Base-by-base conservation (phyloP, 2,329 filamentous ascomycete genomes). In the Claviceps purpurea region DNA sequence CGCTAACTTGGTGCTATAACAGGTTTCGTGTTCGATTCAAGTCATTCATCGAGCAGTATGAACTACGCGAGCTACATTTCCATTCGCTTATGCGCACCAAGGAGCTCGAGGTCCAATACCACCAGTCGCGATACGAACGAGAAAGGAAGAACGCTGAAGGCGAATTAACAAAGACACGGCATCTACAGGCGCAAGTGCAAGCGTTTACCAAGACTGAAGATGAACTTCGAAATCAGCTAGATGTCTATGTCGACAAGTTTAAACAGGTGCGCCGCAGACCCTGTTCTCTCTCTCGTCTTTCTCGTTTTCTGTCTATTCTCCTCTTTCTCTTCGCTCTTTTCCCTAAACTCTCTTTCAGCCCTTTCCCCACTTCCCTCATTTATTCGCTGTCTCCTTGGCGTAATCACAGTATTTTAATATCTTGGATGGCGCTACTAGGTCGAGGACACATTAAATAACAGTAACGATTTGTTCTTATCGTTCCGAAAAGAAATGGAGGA, bases 401-500 rank as follows among this genome's bases (percentile, higher is more conserved):
- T 18, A 50, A 40, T 5, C n/a, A 38, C 13, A 39, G 30, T 46
- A 45, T n/a, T 50, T n/a, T 50, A 30, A 50, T 40, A 4, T 44
- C 4, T 24, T 39, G 20, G 5, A 45, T 20, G 30, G 20, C 40
- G 37, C 26, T 16, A 24, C 56, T 60, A 97, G 91, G 91, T 97
- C 65, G 91, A 97, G 78, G 93, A 97, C 70, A 97, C 91, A 40
- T 78, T 97, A 50, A 97, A 96, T 71, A 97, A 96, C 66, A 95
- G 89, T 69, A 97, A 97, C 72, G 93, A 97, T 66, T 75, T 97
- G 51, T 97, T 97, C 69, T 74, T 96, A 59, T 96, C 93, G 1
- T 97, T 97, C 70, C 82, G 91, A 51, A 96, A 95, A 72, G 93
- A 97, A 70, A 97, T 97, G 90, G 93, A 97, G 70, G 93, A 97